These are phyloP conservation scores for Claviceps sp. DNA, from an alignment of 2,329 filamentous ascomycete species.

Conservation along the genomic window DNA sequence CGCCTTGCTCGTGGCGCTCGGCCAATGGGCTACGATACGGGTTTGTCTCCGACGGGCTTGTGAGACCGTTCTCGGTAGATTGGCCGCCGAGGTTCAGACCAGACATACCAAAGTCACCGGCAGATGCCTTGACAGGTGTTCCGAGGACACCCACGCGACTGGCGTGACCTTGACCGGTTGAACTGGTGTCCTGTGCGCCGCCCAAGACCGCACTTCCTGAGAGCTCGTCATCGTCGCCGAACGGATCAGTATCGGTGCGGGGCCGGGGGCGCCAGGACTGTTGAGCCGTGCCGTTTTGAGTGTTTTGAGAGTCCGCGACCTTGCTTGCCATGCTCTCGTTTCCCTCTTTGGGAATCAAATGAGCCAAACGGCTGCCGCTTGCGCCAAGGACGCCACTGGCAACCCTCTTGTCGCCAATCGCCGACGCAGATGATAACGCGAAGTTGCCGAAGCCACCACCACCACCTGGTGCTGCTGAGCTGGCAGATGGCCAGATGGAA, in stretches of 20 bases:
- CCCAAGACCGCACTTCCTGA: constrained; percentile 61
- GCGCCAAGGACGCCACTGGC: constrained; percentile 52
- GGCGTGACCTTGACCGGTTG: constrained; percentile 13
- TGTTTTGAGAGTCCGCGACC: constrained; percentile 32
- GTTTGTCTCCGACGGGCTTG: constrained; percentile 91
- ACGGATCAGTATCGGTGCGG: constrained; percentile 63
- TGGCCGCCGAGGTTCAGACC: constrained; percentile 44
- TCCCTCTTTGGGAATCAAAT: constrained; percentile 67
- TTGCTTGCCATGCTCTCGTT: constrained; percentile 47
- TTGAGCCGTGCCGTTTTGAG: constrained; percentile 24
- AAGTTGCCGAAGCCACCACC: constrained; percentile 84
- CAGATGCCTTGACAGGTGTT: constrained; percentile 39
- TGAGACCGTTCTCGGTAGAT: constrained; percentile 50
- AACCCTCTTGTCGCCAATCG: constrained; percentile 60
- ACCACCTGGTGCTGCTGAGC: constrained; percentile 50
- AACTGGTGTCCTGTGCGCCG: constrained; percentile 58
- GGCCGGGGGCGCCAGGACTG: constrained; percentile 46
- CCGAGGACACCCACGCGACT: constrained; percentile 32
- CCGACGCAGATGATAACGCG: constrained; percentile 46
- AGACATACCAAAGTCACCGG: constrained; percentile 49
- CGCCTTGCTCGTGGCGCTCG: constrained; percentile 55
- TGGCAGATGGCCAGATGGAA: constrained; percentile 30
- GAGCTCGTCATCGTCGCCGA: constrained; percentile 50
- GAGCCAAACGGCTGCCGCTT: constrained; percentile 75
- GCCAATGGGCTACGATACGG: constrained; percentile 85